A percentile compares a stretch with the other conserved stretches of the same genome.
These are phyloP conservation scores for Pythium folliculosum DNA, from an alignment of 352 stramenopile genomes.

Conservation along the genomic window DNA sequence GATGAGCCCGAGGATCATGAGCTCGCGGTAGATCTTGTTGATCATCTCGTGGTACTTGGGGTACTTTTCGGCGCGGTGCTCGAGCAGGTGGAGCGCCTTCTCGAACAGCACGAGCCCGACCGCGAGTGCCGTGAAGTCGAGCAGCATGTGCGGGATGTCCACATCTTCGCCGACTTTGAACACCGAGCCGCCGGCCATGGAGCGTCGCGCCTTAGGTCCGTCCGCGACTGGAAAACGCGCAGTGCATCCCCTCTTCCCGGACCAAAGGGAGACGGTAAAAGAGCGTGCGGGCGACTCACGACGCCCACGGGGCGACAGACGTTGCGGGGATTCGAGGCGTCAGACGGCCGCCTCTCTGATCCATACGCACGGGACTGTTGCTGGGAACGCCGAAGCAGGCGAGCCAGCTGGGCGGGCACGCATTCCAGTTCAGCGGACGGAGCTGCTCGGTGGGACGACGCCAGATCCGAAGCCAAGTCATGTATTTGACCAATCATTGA, in stretches of 20 bases:
- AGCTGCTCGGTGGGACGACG: neutral
- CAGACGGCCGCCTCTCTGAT: neutral
- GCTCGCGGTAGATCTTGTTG: constrained; percentile 43
- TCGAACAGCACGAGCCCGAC: constrained; percentile 54
- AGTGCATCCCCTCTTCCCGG: neutral
- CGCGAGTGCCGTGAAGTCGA: constrained; percentile 37
- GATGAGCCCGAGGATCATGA: constrained; percentile 39
- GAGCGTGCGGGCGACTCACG: no score
- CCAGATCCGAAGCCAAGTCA: neutral
- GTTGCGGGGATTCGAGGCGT: neutral
- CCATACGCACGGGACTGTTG: neutral
- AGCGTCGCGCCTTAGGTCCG: no score
- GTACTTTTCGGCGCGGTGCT: constrained; percentile 42
- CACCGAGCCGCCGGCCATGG: constrained; percentile 15
- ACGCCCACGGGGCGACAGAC: neutral
- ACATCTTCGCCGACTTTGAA: constrained; percentile 28
- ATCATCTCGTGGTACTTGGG: constrained; percentile 70
- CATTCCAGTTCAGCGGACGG: neutral
- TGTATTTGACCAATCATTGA: neutral
- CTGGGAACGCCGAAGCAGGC: neutral
- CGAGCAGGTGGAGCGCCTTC: constrained; percentile 43
- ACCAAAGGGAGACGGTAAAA: no score
- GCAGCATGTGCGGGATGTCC: constrained; percentile 14
- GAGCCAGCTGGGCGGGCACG: neutral
- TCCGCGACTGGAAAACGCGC: constrained; percentile 1